These are phyloP conservation scores for Corchorus olitorius DNA, from an alignment of 345 rosid genomes.

Conservation along the genomic window DNA sequence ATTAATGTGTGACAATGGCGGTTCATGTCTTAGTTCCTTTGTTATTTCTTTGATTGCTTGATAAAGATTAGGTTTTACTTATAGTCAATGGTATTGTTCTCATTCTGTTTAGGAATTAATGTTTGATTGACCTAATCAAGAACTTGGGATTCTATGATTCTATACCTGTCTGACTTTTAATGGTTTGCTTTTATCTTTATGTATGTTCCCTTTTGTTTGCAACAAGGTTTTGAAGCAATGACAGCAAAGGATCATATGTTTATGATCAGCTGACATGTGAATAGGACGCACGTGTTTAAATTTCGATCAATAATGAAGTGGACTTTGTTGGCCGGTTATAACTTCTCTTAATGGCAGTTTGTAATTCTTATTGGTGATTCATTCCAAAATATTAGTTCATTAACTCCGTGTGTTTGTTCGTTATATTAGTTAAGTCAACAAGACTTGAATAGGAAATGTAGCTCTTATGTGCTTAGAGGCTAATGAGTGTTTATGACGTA, in stretches of 20 bases:
- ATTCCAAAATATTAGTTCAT: constrained; percentile 2
- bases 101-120: neutral
- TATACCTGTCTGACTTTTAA: neutral
- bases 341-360: constrained; percentile 2
- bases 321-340: constrained; percentile 11
- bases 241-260: neutral
- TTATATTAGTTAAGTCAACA: neutral
- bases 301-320: neutral
- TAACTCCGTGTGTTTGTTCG: neutral
- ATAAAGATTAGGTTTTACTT: neutral
- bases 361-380: neutral
- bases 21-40: neutral
- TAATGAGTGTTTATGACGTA: neutral
- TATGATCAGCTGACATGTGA: constrained; percentile 1
- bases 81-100: neutral
- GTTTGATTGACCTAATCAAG: constrained; percentile 13
- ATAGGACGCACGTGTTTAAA: neutral
- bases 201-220: neutral
- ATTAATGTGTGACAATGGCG: neutral
- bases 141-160: constrained; percentile 1
- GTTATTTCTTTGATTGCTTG: neutral
- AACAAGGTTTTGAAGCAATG: neutral
- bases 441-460: constrained; percentile 4
- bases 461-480: neutral
- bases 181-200: neutral